phyloP scores from a whole-genome alignment of 306 rosid genomes.

The Cajanus cajan region DNA sequence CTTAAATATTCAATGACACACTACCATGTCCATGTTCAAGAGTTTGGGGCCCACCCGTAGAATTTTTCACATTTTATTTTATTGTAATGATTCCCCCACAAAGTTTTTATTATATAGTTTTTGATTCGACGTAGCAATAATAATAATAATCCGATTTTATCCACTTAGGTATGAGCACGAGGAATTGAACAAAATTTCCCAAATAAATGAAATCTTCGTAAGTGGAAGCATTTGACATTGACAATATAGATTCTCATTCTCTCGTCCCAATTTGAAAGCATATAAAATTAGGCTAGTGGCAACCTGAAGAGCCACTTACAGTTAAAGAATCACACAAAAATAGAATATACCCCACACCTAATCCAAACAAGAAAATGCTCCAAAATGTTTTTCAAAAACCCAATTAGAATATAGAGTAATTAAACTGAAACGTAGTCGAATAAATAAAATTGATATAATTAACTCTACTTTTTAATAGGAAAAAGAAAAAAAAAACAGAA shows the following conservation, averaged over 20 bases:
- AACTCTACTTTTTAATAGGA: not conserved
- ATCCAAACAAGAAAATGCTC: not conserved
- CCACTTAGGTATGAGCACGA: not conserved
- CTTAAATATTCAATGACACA: not conserved
- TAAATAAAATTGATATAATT: not conserved
- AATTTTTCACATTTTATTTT: not conserved
- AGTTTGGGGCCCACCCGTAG: not conserved
- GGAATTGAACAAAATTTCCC: not conserved
- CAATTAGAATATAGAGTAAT: not conserved
- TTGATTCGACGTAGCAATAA: not conserved
- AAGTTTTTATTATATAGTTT: not conserved
- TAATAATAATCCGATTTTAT: not conserved
- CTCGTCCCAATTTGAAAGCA: not conserved
- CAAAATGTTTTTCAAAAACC: not conserved
- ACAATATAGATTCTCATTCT: not conserved
- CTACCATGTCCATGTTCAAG: too few species aligned
- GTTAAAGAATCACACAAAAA: not conserved
- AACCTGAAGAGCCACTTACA: not conserved
- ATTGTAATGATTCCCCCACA: too few species aligned
- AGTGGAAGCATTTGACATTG: not conserved
- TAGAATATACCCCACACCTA: not conserved
- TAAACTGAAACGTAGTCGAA: not conserved
- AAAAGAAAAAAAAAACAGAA: too few species aligned
- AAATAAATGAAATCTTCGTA: not conserved
- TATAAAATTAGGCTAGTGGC: too few species aligned